Conservation (phyloP, 2,329 filamentous ascomycete genomes). For the Capronia epimyces region DNA sequence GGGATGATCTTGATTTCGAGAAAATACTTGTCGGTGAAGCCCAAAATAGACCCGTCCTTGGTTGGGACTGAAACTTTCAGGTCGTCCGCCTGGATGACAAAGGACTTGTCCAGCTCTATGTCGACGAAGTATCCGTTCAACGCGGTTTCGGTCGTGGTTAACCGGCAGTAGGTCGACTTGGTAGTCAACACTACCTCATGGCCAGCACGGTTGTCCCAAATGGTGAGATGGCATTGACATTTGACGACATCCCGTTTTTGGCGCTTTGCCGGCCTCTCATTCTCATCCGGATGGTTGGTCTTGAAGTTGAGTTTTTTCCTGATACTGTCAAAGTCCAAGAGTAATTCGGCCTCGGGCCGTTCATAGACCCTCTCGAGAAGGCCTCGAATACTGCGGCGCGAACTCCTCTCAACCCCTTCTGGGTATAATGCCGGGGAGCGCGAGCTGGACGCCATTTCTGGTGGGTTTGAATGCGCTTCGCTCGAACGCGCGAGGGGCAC, state of each 20-base stretch:
- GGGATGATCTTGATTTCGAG: slow-evolving; percentile 30
- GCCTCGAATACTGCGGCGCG: slow-evolving; percentile 16
- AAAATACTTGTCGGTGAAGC: slow-evolving; percentile 27
- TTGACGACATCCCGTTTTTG: slow-evolving; percentile 17
- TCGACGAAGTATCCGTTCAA: slow-evolving; percentile 22
- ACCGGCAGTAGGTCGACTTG: slow-evolving; percentile 14
- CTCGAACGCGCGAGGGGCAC: background rate
- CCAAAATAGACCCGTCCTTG: slow-evolving; percentile 11
- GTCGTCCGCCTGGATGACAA: slow-evolving; percentile 22
- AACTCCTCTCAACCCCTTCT: slow-evolving; percentile 2
- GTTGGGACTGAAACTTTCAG: slow-evolving; percentile 16
- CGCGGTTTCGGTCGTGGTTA: slow-evolving; percentile 13
- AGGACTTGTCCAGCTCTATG: slow-evolving; percentile 24
- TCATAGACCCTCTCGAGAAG: slow-evolving; percentile 13
- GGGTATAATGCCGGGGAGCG: background rate
- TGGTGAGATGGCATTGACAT: slow-evolving; percentile 25
- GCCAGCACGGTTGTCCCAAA: slow-evolving; percentile 28
- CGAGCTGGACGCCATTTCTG: slow-evolving; percentile 8
- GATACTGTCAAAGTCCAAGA: slow-evolving; percentile 23
- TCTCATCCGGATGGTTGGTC: slow-evolving; percentile 9
- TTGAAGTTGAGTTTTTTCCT: slow-evolving; percentile 27
- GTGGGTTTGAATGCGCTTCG: background rate
- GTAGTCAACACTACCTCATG: slow-evolving; percentile 6
- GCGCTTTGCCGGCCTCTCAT: slow-evolving; percentile 17
- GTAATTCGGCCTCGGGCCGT: slow-evolving; percentile 17